Evolutionary conservation across 1,284 basidiomycete genomes (phyloP).

Genomic region (Vanrija sp.): DNA sequence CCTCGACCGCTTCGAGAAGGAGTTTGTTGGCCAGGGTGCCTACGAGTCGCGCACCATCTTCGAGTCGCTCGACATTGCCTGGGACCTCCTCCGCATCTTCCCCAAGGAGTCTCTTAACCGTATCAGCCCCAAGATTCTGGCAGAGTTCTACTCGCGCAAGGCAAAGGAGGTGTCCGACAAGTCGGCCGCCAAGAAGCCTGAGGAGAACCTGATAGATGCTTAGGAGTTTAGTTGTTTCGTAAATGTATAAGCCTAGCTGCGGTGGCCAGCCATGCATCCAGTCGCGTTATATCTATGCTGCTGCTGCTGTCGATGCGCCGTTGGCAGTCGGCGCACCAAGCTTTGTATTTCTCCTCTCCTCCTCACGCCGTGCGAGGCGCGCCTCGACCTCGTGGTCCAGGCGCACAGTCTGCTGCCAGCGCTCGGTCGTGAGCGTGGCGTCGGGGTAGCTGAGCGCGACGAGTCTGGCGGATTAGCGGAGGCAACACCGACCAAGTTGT

Average conservation of each 20-base stretch:
- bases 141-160: constrained; percentile 25
- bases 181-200: background rate
- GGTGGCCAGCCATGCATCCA: too few relatives aligned
- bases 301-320: background rate
- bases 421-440: constrained; percentile 20
- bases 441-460: constrained; percentile 35
- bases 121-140: constrained; percentile 65
- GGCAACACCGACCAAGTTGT: background rate
- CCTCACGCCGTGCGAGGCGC: too few relatives aligned
- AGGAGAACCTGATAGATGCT: constrained; percentile 18
- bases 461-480: constrained; percentile 17
- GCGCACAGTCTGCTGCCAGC: constrained; percentile 34
- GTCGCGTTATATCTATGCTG: too few relatives aligned
- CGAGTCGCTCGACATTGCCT: constrained; percentile 94
- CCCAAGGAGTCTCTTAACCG: constrained; percentile 98
- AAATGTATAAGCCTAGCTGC: background rate
- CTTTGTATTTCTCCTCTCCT: constrained; percentile 3
- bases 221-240: background rate
- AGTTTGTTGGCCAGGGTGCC: constrained; percentile 91
- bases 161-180: constrained; percentile 12
- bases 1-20: constrained; percentile 88
- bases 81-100: constrained; percentile 96
- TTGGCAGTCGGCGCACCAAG: constrained; percentile 7
- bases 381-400: constrained; percentile 35
- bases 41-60: constrained; percentile 97